phyloP scores from a whole-genome alignment of 2,329 filamentous ascomycete species.

The Colletotrichum sp. region DNA sequence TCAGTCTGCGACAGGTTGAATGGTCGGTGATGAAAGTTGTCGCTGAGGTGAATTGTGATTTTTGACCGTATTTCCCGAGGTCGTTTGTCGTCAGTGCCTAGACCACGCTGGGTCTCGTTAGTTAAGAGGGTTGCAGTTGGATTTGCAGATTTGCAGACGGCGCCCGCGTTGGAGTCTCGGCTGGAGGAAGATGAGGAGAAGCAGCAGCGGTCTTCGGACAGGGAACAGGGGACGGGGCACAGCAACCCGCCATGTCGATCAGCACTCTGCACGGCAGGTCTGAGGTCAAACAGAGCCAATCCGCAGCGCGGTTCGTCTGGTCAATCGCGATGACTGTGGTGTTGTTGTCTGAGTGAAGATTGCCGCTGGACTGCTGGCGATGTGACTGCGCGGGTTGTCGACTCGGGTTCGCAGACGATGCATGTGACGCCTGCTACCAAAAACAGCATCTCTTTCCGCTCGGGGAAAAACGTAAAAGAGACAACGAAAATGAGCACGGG shows the following conservation, averaged over 20 bases:
- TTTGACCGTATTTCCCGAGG: background rate
- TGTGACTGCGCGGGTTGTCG: background rate
- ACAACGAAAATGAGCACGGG: background rate
- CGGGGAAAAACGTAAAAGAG: background rate
- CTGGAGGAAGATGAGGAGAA: background rate
- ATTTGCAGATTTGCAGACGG: background rate
- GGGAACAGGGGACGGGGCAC: background rate
- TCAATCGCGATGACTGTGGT: background rate
- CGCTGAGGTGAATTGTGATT: background rate
- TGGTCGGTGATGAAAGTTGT: background rate
- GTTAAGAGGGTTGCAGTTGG: background rate
- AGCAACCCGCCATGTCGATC: background rate
- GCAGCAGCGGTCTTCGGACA: background rate
- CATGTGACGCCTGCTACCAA: background rate
- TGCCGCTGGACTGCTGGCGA: background rate
- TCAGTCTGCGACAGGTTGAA: background rate
- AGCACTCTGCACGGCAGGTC: background rate
- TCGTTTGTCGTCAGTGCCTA: background rate
- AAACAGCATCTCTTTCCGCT: background rate
- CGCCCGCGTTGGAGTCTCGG: background rate
- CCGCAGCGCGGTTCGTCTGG: background rate
- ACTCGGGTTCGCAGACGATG: background rate
- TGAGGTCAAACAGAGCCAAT: background rate
- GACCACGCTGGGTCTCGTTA: background rate
- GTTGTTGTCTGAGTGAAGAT: background rate